Conservation (phyloP, 2,329 filamentous ascomycete species). For the Microdochium nivale region DNA sequence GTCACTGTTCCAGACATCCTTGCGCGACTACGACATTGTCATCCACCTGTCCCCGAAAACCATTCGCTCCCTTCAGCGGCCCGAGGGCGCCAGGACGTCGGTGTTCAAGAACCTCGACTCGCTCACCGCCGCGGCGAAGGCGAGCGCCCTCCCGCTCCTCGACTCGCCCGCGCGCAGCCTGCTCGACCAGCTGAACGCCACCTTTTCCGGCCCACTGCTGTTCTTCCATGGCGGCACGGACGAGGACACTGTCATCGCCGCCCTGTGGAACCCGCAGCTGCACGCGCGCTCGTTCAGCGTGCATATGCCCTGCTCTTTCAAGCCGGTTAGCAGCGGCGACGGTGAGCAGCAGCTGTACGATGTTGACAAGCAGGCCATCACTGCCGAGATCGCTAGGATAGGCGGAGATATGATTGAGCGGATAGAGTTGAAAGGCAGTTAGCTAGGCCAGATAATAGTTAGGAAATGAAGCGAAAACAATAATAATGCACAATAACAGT, state of each 20-base stretch:
- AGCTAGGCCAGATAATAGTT: background rate
- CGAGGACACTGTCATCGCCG: conserved; percentile 45
- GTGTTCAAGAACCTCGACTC: conserved; percentile 77
- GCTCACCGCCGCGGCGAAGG: conserved; percentile 31
- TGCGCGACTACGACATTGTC: conserved; percentile 79
- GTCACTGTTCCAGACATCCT: conserved; percentile 62
- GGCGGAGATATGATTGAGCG: conserved; percentile 59
- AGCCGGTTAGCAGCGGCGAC: conserved; percentile 33
- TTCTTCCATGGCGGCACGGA: conserved; percentile 66
- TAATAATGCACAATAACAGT: background rate
- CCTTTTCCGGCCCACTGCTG: conserved; percentile 63
- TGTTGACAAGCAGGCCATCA: conserved; percentile 58
- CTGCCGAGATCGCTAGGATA: conserved; percentile 64
- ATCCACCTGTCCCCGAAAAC: conserved; percentile 57
- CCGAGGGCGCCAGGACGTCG: conserved; percentile 27
- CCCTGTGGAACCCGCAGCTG: conserved; percentile 49
- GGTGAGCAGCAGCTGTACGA: conserved; percentile 41
- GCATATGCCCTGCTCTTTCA: conserved; percentile 59
- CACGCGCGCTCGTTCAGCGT: conserved; percentile 57
- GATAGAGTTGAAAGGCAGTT: conserved; percentile 42
- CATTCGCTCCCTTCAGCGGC: conserved; percentile 29
- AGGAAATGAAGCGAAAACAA: background rate
- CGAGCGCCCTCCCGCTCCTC: conserved; percentile 34
- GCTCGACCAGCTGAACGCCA: conserved; percentile 54
- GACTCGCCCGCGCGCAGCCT: conserved; percentile 56